Evolutionary conservation across 805 yeast species (phyloP).

Genomic region (Ogataea henricii): DNA sequence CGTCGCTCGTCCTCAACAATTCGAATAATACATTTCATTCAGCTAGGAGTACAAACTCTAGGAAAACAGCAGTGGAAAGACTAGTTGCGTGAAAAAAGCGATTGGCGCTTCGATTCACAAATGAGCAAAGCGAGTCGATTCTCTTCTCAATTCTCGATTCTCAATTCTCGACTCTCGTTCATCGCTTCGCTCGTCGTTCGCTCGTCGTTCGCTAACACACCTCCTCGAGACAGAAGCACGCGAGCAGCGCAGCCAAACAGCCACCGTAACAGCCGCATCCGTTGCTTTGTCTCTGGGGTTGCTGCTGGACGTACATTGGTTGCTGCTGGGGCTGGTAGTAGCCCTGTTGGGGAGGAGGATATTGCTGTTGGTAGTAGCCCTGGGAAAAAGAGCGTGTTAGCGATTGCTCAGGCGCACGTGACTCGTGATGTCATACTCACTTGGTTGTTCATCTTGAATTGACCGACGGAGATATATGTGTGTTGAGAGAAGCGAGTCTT

Average conservation of each 20-base stretch:
- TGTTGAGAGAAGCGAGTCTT: too few relatives aligned
- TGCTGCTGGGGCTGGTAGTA: constrained; percentile 28
- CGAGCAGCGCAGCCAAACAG: constrained; percentile 22
- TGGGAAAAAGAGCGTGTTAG: constrained; percentile 3
- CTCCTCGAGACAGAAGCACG: constrained; percentile 25
- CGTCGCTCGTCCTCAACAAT: background rate
- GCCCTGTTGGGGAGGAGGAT: constrained; percentile 15
- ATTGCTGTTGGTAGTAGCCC: constrained; percentile 26
- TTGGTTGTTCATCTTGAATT: constrained; percentile 8
- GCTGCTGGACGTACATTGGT: constrained; percentile 29
- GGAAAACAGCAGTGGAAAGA: background rate
- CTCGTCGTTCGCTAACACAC: constrained; percentile 9
- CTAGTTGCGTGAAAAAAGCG: background rate
- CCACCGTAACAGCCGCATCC: constrained; percentile 26
- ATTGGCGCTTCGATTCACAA: too few relatives aligned
- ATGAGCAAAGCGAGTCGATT: too few relatives aligned
- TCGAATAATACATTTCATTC: background rate
- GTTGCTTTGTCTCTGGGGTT: constrained; percentile 16
- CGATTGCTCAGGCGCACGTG: background rate
- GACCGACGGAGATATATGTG: too few relatives aligned
- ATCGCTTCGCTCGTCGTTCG: background rate
- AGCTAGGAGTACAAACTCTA: constrained; percentile 6
- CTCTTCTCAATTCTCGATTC: too few relatives aligned
- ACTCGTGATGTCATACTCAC: background rate
- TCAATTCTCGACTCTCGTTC: too few relatives aligned